Base-by-base conservation (phyloP, 257 asterid genomes). In the Solanum peruvianum region DNA sequence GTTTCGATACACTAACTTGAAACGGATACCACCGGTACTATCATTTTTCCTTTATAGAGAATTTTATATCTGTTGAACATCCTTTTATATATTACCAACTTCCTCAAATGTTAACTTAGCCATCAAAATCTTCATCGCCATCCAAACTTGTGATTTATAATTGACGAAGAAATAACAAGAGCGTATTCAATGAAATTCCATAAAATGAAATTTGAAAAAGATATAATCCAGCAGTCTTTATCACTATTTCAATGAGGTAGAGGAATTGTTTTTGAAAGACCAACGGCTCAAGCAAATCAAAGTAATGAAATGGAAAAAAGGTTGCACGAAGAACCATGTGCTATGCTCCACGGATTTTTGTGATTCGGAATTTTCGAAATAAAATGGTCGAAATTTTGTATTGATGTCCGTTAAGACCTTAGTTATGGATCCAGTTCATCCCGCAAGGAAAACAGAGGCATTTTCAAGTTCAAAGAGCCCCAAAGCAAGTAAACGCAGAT, bases 141-240 rank as follows among this genome's bases (percentile, higher is more conserved):
- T 25, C 33, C 64, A 56, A 52, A 56, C 62, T 56, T 56, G 0
- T 56, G 64, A 56, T 56, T 18, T 18, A 56, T 7, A 56, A 56
- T 56, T 56, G 25, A 56, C 7, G 64, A 56, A 56, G 25, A 56
- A 56, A 56, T 56, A 66, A 66, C 35, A 66, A 23, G 0, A 60
- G 1, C 62, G 2, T 60, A 60, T 0, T 5, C 29, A 10, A 23
- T 23, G 0, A 60, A 60, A 60, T 3, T 21, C 2, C 0, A 52
- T 15, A 6, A 52, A 52, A 6, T 6, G 9, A 3, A 4, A 7
- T 16, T 52, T 7, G 64, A 2, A 18, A 9, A 56, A 18, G 64
- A 7, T 56, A 56, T 4, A 56, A n/a, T 18, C 2, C 8, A 56
- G 4, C 2, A 0, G n/a, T 56, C 11, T 0, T 56, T 18, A 56